A percentile compares a stretch with the other conserved stretches of the same genome.
Evolutionary conservation across 306 rosid genomes (phyloP).

Genomic region (Prunus mira): DNA sequence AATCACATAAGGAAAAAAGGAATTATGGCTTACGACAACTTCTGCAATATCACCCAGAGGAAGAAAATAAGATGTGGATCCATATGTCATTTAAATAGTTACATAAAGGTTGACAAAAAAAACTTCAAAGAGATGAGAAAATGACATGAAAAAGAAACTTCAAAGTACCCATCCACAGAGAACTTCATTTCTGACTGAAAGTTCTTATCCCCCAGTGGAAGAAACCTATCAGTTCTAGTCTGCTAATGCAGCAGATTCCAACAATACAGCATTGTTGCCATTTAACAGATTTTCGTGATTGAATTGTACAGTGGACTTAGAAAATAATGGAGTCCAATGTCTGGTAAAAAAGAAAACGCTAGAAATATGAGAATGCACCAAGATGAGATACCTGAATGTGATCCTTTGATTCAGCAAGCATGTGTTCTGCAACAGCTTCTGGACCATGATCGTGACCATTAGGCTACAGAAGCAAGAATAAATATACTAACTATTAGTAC

Average conservation of each 20-base stretch:
- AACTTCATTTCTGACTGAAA: not conserved
- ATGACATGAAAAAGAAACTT: not conserved
- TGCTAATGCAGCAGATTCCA: not conserved
- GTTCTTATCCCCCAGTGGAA: not conserved
- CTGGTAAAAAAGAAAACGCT: not conserved
- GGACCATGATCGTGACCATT: slow-evolving; percentile 83
- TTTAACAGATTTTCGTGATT: not conserved
- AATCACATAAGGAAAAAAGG: not conserved
- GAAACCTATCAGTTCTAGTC: not conserved
- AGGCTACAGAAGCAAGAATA: slow-evolving; percentile 58
- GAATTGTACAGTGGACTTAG: not conserved
- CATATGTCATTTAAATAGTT: not conserved
- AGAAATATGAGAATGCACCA: not conserved
- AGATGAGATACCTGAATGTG: slow-evolving; percentile 73
- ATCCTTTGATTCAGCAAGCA: slow-evolving; percentile 78
- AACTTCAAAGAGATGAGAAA: not conserved
- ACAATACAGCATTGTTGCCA: not conserved
- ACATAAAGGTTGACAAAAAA: not conserved
- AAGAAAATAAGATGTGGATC: not conserved
- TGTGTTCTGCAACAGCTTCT: slow-evolving; percentile 44
- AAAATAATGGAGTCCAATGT: not conserved
- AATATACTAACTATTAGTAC: not conserved
- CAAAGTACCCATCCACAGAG: not conserved
- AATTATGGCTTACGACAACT: not conserved
- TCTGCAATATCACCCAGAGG: not conserved